phyloP scores from a whole-genome alignment of 2,329 filamentous ascomycete genomes.

The Phyllosticta citriasiana region DNA sequence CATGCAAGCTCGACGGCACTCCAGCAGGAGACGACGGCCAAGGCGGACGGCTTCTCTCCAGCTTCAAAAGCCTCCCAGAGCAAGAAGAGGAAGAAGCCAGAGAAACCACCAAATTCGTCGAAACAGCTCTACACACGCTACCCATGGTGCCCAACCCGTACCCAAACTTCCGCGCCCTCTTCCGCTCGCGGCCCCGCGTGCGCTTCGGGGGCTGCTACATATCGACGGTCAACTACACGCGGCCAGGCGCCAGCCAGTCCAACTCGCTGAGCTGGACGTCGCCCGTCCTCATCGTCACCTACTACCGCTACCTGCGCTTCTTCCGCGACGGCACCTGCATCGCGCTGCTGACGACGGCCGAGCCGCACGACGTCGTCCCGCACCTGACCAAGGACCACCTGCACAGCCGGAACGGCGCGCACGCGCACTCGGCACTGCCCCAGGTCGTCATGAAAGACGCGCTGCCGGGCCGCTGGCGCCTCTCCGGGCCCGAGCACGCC shows the following conservation, averaged over 20 bases:
- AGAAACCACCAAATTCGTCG: not conserved
- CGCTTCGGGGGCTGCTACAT: slow-evolving; percentile 97
- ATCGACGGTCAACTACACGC: slow-evolving; percentile 88
- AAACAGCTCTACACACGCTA: slow-evolving; percentile 21
- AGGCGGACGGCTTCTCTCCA: slow-evolving; percentile 21
- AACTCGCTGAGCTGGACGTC: slow-evolving; percentile 62
- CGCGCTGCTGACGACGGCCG: slow-evolving; percentile 67
- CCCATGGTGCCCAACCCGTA: slow-evolving; percentile 27
- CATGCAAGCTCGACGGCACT: slow-evolving; percentile 47
- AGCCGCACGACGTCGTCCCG: slow-evolving; percentile 81
- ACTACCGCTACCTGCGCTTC: slow-evolving; percentile 94
- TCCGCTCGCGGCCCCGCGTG: slow-evolving; percentile 71
- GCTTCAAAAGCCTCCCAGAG: slow-evolving; percentile 17
- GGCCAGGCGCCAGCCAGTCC: slow-evolving; percentile 63
- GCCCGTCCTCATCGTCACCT: slow-evolving; percentile 91
- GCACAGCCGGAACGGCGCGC: slow-evolving; percentile 29
- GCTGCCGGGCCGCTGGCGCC: slow-evolving; percentile 54
- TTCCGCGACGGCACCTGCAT: slow-evolving; percentile 81
- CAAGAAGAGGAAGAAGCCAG: slow-evolving; percentile 10
- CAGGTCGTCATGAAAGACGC: slow-evolving; percentile 58
- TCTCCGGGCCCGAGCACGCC: slow-evolving; percentile 41
- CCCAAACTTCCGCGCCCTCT: slow-evolving; percentile 52
- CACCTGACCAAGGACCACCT: slow-evolving; percentile 66
- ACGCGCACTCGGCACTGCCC: slow-evolving; percentile 20
- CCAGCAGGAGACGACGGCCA: slow-evolving; percentile 28